Evolutionary conservation across 139 green algal genomes (phyloP).

Genomic region (Mesotaenium endlicherianum): DNA sequence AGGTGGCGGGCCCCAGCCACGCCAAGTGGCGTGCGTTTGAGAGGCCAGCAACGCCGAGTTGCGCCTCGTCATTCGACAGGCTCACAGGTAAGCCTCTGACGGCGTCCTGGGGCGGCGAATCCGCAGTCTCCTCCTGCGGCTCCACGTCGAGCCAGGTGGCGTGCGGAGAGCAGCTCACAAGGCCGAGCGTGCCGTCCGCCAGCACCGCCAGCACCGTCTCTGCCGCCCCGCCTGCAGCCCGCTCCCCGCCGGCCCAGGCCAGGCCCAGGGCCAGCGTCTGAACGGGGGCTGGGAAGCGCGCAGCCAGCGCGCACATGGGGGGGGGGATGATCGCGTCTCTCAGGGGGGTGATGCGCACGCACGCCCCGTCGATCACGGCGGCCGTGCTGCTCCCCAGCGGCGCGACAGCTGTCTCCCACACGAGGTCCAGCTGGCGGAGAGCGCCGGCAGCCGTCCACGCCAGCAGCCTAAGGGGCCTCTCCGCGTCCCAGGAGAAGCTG

Average conservation of each 20-base stretch:
- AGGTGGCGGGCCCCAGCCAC: too few species aligned
- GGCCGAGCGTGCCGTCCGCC: constrained; percentile 59
- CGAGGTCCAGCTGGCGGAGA: constrained; percentile 11
- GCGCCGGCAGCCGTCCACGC: constrained; percentile 37
- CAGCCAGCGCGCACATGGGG: constrained; percentile 69
- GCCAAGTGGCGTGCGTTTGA: too few species aligned
- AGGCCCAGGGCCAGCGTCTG: constrained; percentile 47
- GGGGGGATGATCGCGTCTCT: constrained; percentile 69
- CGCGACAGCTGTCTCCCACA: constrained; percentile 37
- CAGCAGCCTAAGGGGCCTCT: constrained; percentile 53
- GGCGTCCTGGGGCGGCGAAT: too few species aligned
- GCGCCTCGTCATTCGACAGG: too few species aligned
- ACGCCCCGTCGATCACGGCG: constrained; percentile 79
- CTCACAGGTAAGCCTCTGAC: too few species aligned
- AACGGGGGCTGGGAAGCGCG: constrained; percentile 52
- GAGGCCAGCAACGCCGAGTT: too few species aligned
- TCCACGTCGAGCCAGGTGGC: too few species aligned
- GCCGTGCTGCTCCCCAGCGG: constrained; percentile 66
- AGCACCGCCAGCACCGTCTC: constrained; percentile 52
- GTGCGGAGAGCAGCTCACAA: constrained; percentile 48
- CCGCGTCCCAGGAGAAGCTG: constrained; percentile 65
- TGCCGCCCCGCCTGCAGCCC: not conserved
- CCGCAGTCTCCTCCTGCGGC: too few species aligned
- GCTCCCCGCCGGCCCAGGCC: not conserved
- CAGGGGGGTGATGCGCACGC: constrained; percentile 78